These are phyloP conservation scores for Austroboletus novae-zelandiae DNA, from an alignment of 1,284 basidiomycete genomes.

Conservation along the genomic window DNA sequence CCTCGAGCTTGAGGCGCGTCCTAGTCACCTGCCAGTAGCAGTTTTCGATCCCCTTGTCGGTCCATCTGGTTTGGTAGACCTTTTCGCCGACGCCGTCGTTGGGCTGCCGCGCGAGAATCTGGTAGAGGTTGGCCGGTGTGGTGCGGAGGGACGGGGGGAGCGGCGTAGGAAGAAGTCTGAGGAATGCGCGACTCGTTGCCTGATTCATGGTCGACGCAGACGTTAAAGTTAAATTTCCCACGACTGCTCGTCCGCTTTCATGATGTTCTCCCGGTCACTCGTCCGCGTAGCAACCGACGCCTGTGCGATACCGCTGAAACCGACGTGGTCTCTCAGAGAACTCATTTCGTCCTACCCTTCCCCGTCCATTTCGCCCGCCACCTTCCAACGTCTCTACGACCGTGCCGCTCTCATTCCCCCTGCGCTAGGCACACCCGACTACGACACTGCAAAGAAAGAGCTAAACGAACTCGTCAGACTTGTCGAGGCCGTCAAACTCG, in stretches of 20 bases:
- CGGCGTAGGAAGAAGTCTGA: constrained; percentile 49
- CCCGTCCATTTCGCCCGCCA: constrained; percentile 53
- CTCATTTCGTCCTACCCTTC: constrained; percentile 72
- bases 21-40: constrained; percentile 74
- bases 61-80: constrained; percentile 74
- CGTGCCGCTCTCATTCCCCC: constrained; percentile 71
- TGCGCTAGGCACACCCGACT: constrained; percentile 48
- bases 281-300: constrained; percentile 42
- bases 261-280: background rate
- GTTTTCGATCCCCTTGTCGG: constrained; percentile 58
- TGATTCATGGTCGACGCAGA: constrained; percentile 23
- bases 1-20: constrained; percentile 64
- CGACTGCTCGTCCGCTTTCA: constrained; percentile 7
- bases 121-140: constrained; percentile 59
- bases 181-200: constrained; percentile 41
- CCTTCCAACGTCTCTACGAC: constrained; percentile 60
- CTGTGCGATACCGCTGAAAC: constrained; percentile 57
- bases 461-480: constrained; percentile 69
- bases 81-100: constrained; percentile 61
- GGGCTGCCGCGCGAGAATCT: constrained; percentile 68
- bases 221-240: constrained; percentile 18
- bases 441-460: constrained; percentile 49
- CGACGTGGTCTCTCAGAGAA: constrained; percentile 75
- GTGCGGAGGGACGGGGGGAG: constrained; percentile 58
- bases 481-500: constrained; percentile 74